A percentile compares a stretch with the other conserved stretches of the same genome.
phyloP scores from a whole-genome alignment of 257 asterid species.

The Plectranthus barbatus region DNA sequence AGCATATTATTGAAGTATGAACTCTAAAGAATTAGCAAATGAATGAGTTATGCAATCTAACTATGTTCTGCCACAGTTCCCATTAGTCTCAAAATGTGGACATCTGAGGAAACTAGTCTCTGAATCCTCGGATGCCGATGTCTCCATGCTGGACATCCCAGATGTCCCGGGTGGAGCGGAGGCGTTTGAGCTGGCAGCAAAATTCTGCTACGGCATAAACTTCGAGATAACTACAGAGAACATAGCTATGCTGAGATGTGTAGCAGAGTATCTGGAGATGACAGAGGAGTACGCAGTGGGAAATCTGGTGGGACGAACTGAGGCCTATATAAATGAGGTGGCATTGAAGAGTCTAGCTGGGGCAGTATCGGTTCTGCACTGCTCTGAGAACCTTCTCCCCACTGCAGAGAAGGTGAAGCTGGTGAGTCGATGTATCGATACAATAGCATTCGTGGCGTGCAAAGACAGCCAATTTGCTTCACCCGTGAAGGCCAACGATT shows the following conservation, averaged over 20 bases:
- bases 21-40: no score
- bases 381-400: constrained; percentile 54
- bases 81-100: constrained; percentile 80
- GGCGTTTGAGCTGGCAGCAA: constrained; percentile 78
- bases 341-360: constrained; percentile 69
- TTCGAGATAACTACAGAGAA: constrained; percentile 65
- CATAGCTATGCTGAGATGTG: constrained; percentile 69
- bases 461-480: constrained; percentile 52
- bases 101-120: constrained; percentile 49
- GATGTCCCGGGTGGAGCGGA: constrained; percentile 80
- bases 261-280: constrained; percentile 72
- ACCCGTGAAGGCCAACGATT: constrained; percentile 13
- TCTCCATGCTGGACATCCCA: constrained; percentile 43
- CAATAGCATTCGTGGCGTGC: constrained; percentile 58
- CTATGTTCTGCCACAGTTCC: constrained; percentile 42
- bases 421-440: constrained; percentile 68
- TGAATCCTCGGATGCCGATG: constrained; percentile 38
- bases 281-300: constrained; percentile 69
- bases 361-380: constrained; percentile 57
- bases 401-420: constrained; percentile 65
- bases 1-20: no score
- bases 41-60: no score
- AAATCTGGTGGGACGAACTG: constrained; percentile 54
- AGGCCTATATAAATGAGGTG: constrained; percentile 61
- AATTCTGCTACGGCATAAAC: constrained; percentile 79